These are phyloP conservation scores for Kuraishia molischiana DNA, from an alignment of 805 yeast genomes.

Conservation along the genomic window DNA sequence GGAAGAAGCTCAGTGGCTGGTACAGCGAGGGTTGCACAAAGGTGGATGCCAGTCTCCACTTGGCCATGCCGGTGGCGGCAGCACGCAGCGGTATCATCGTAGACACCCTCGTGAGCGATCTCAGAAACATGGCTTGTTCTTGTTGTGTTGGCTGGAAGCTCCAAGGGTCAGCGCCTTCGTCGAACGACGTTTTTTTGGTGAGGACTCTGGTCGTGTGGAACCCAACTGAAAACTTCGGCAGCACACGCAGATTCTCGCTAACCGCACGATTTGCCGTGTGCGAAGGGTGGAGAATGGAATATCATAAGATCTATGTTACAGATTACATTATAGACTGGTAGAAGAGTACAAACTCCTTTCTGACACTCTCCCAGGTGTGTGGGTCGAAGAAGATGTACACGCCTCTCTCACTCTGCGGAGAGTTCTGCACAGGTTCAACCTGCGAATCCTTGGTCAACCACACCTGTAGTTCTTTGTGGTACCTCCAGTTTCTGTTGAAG, in stretches of 20 bases:
- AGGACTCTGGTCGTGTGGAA: too few species aligned
- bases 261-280: too few species aligned
- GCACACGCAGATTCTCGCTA: too few species aligned
- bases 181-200: too few species aligned
- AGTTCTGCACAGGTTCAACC: constrained; percentile 78
- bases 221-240: too few species aligned
- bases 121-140: not conserved
- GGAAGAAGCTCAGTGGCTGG: not conserved
- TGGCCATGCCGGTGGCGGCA: not conserved
- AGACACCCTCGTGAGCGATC: not conserved
- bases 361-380: constrained; percentile 89
- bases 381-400: constrained; percentile 94
- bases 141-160: too few species aligned
- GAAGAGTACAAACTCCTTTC: constrained; percentile 50
- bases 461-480: constrained; percentile 89
- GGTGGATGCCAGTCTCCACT: not conserved
- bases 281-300: too few species aligned
- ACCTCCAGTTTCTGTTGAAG: constrained; percentile 91
- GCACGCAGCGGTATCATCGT: not conserved
- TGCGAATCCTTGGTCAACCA: constrained; percentile 94
- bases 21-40: not conserved
- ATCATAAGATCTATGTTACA: not conserved
- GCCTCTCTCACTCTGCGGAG: constrained; percentile 81
- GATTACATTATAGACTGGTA: constrained; percentile 26
- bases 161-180: too few species aligned